Percentiles rank a stretch among this genome's conserved stretches.
phyloP scores from a whole-genome alignment of 495 filamentous ascomycete genomes.

The Podospora conica region DNA sequence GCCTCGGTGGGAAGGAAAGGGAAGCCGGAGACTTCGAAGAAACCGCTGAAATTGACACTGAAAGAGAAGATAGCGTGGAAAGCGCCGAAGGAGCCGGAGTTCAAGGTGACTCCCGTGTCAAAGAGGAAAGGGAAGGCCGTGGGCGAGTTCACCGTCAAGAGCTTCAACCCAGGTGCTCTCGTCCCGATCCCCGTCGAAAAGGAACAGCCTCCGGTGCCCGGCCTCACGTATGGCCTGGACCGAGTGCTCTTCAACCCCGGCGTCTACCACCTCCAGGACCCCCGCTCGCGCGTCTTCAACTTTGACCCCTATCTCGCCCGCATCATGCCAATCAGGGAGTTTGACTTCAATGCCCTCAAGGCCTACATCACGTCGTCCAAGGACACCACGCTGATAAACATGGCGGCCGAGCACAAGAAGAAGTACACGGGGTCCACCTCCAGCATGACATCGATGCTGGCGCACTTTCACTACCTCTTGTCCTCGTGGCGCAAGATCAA shows the following conservation, averaged over 20 bases:
- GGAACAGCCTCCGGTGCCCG: conserved; percentile 56
- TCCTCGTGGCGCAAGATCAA: conserved; percentile 76
- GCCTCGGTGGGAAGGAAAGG: not conserved
- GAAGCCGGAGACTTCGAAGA: not conserved
- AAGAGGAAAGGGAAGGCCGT: not conserved
- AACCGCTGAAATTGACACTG: too few species aligned
- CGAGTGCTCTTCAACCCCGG: conserved; percentile 93
- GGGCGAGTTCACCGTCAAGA: conserved; percentile 1
- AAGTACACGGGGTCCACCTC: conserved; percentile 94
- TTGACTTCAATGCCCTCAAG: conserved; percentile 82
- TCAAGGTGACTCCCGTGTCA: too few species aligned
- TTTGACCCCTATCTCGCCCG: conserved; percentile 89
- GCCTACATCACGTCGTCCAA: conserved; percentile 84
- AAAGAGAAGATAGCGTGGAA: too few species aligned
- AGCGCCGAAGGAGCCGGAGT: not conserved
- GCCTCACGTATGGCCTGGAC: conserved; percentile 72
- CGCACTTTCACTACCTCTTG: conserved; percentile 89
- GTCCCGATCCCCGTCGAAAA: conserved; percentile 38
- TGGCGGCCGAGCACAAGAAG: conserved; percentile 61
- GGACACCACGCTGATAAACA: conserved; percentile 58
- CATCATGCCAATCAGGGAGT: conserved; percentile 87
- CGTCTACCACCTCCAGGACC: conserved; percentile 86
- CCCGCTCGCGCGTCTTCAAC: conserved; percentile 81
- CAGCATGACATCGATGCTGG: conserved; percentile 82
- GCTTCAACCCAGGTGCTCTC: conserved; percentile 1